Conservation (phyloP, 148 eudicot genomes). For the Nepenthes gracilis region DNA sequence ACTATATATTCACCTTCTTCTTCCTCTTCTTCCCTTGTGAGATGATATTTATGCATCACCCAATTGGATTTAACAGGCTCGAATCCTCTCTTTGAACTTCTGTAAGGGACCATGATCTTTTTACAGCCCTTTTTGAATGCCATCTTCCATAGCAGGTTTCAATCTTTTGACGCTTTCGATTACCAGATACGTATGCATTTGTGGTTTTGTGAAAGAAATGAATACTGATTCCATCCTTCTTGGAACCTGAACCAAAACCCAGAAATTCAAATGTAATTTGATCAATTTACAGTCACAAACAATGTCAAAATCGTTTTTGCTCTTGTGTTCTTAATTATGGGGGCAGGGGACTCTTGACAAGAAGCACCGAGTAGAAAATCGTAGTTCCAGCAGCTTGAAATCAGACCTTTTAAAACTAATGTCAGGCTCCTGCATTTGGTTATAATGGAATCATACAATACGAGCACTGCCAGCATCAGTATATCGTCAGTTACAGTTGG, state of each 20-base stretch:
- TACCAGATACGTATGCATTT: slow-evolving; percentile 74
- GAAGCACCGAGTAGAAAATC: no score
- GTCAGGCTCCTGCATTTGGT: no score
- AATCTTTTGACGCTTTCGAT: slow-evolving; percentile 55
- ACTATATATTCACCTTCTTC: slow-evolving; percentile 57
- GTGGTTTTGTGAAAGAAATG: slow-evolving; percentile 60
- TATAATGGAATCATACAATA: no score
- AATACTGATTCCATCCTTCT: slow-evolving; percentile 46
- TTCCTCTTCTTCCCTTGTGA: slow-evolving; percentile 58
- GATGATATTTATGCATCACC: slow-evolving; percentile 91
- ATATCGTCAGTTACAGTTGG: no score
- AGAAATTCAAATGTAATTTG: no score
- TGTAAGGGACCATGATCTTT: slow-evolving; percentile 73
- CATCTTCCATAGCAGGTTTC: slow-evolving; percentile 42
- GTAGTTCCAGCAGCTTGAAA: no score
- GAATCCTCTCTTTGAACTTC: slow-evolving; percentile 29
- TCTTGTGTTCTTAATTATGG: no score
- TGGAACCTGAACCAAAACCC: slow-evolving; percentile 33
- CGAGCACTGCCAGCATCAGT: no score
- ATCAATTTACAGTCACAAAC: no score
- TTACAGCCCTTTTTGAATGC: slow-evolving; percentile 63
- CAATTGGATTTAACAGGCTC: slow-evolving; percentile 57
- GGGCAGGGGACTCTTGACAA: no score
- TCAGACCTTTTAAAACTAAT: no score
- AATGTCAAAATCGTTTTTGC: no score